Evolutionary conservation across 495 filamentous ascomycete genomes (phyloP).

Genomic region (Articulospora tetracladia): DNA sequence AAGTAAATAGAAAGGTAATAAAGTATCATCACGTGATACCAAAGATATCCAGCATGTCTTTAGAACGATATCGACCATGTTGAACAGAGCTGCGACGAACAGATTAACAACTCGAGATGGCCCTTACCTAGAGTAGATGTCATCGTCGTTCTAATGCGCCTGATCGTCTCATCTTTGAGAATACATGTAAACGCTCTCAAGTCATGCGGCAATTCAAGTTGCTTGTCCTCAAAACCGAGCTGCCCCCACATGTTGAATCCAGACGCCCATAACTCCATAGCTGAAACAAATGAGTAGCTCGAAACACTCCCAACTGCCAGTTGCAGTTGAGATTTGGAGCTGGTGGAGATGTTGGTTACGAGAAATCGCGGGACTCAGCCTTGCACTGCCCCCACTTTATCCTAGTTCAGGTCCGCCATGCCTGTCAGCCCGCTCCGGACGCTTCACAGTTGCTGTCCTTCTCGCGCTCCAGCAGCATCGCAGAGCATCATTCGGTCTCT

Average conservation of each 20-base stretch:
- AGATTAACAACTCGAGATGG: background rate
- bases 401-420: background rate
- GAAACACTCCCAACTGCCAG: background rate
- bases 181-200: conserved; percentile 9
- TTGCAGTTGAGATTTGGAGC: background rate
- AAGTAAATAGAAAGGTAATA: no score
- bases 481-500: background rate
- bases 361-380: background rate
- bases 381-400: conserved; percentile 1
- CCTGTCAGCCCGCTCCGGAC: background rate
- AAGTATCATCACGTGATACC: no score
- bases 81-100: no score
- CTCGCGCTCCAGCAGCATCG: background rate
- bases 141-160: conserved; percentile 6
- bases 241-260: conserved; percentile 51
- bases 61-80: no score
- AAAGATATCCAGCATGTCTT: no score
- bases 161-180: conserved; percentile 9
- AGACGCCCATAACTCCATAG: conserved; percentile 46
- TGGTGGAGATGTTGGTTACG: background rate
- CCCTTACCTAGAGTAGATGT: conserved; percentile 18
- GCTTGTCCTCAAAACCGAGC: conserved; percentile 29
- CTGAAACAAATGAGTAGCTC: background rate
- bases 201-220: conserved; percentile 9
- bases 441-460: background rate